Evolutionary conservation across 2,329 filamentous ascomycete species (phyloP), one percentile per base, ranked within the genome.

Genomic region (Zelopaecilomyces penicillatus): DNA sequence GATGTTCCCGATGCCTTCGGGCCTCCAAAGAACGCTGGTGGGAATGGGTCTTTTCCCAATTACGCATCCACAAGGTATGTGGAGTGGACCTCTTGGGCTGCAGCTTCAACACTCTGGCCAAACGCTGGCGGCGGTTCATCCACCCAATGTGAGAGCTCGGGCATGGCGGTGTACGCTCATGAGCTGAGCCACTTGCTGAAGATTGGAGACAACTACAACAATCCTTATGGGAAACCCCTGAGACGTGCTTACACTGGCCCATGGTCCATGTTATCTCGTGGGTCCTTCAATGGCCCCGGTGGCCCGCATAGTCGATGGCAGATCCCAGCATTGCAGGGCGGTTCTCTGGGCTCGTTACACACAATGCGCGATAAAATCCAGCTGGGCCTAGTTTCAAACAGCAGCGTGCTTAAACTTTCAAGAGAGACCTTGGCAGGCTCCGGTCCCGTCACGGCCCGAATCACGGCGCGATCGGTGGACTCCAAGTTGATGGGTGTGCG

Each of bases 141-240:
- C 1, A 75, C 71, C 0, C 74, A 76, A 55, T 72, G 64, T 3
- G 74, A 76, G 52, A 73, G 68, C 52, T 74, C 69, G 2, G 74
- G 74, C 5, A 71, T 74, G 69, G 67, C 64, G 0, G 73, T 70
- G 0, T 77, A 71, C 50, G 74, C 74, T 1, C 74, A 77, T 52
- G 73, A 76, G 50, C 58, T 76, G 4, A 69, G 64, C 27, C 74
- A 76, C 54, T 55, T 77, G 33, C 63, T 76, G 1, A 65, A 67
- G 10, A 75, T 76, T 26, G 68, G 70, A 6, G 74, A 76, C 52
- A 77, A 77, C 53, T 76, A 77, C 52, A 76, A 76, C 51, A 76
- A 76, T 43, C 73, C 73, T 0, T 76, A 70, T 50, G 61, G 67
- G 3, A 51, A 59, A 1, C 72, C 71, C 1, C 54, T 65, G 36